Percentiles rank a stretch among this genome's conserved stretches.
phyloP scores from a whole-genome alignment of 441 rosid genomes.

The Croton laevigatus region DNA sequence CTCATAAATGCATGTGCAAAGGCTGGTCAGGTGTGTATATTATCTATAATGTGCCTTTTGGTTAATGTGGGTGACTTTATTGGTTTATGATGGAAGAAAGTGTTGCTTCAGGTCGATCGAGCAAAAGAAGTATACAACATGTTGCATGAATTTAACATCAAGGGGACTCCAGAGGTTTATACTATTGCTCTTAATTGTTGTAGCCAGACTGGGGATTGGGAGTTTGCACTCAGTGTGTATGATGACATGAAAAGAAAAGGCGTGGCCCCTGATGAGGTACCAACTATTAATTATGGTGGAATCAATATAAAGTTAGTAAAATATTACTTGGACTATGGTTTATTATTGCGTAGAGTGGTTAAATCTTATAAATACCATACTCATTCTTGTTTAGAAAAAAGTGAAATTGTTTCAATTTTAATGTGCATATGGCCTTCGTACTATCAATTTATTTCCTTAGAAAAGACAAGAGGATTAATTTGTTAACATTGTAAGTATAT shows the following conservation, averaged over 20 bases:
- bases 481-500: not conserved
- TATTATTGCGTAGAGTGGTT: not conserved
- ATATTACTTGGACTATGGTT: slow-evolving; percentile 1
- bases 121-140: slow-evolving; percentile 74
- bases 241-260: slow-evolving; percentile 72
- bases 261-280: slow-evolving; percentile 84
- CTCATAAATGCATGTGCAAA: slow-evolving; percentile 81
- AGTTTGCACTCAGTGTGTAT: slow-evolving; percentile 63
- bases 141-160: slow-evolving; percentile 64
- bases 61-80: slow-evolving; percentile 15
- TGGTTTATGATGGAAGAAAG: slow-evolving; percentile 18
- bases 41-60: slow-evolving; percentile 12
- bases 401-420: not conserved
- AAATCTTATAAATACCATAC: not conserved
- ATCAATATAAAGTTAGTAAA: not conserved
- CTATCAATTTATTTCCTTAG: not conserved
- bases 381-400: not conserved
- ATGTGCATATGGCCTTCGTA: not conserved
- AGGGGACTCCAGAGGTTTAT: slow-evolving; percentile 91
- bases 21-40: slow-evolving; percentile 71
- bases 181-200: slow-evolving; percentile 77
- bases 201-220: slow-evolving; percentile 88
- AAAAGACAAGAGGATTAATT: not conserved
- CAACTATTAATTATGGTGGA: not conserved
- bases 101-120: slow-evolving; percentile 62